Evolutionary conservation across 202 grass and related monocot species (phyloP).

Genomic region (Carex sylvatica): DNA sequence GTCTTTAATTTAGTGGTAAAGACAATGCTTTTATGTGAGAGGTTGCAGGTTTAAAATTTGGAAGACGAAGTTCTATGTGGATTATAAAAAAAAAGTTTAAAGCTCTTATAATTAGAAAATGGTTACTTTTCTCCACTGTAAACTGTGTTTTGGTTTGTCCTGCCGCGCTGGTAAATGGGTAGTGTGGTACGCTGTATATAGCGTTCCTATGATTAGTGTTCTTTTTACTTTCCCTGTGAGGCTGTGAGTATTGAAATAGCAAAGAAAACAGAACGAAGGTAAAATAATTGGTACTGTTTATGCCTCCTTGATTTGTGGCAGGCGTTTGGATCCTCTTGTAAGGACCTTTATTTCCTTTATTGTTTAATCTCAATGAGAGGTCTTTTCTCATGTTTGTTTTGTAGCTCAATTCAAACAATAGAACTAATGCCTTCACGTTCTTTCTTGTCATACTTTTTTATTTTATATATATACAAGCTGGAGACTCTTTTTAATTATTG

Average conservation of each 20-base stretch:
- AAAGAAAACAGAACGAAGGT: not conserved
- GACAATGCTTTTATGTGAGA: no score
- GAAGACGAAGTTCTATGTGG: no score
- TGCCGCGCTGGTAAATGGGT: not conserved
- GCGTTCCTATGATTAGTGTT: not conserved
- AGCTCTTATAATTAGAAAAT: not conserved
- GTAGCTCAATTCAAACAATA: conserved; percentile 18
- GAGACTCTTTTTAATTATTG: not conserved
- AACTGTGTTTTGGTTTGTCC: not conserved
- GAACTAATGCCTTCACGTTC: conserved; percentile 14
- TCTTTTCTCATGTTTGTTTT: conserved; percentile 31
- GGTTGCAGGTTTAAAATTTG: no score
- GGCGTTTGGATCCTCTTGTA: conserved; percentile 15
- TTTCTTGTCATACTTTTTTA: conserved; percentile 21
- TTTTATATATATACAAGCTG: not conserved
- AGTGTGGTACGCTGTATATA: not conserved
- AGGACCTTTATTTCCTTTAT: conserved; percentile 24
- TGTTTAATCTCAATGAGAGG: conserved; percentile 28
- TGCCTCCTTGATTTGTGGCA: conserved; percentile 25
- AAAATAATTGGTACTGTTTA: not conserved
- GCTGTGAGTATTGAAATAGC: not conserved
- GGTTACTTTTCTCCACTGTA: not conserved
- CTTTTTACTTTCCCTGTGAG: not conserved
- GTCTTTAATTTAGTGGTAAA: no score
- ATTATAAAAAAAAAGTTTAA: not conserved